Evolutionary conservation across 2,329 filamentous ascomycete species (phyloP).

Genomic region (Coleophoma cylindrospora): DNA sequence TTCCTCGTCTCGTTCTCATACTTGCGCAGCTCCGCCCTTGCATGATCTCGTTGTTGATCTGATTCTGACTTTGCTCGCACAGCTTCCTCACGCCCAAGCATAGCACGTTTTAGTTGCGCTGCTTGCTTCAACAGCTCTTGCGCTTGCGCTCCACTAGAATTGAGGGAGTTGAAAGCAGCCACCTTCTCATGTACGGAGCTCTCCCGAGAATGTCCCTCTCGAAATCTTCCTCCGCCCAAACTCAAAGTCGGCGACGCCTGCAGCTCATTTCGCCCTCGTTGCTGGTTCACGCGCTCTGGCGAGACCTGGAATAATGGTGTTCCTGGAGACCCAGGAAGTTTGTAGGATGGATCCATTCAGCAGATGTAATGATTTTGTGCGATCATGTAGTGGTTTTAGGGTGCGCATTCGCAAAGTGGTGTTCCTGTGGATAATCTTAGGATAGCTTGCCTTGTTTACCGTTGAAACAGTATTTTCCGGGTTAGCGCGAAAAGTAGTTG

Average conservation of each 20-base stretch:
- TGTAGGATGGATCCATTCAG: conserved; percentile 38
- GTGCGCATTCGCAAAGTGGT: background rate
- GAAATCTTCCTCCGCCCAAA: conserved; percentile 3
- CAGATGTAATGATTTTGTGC: background rate
- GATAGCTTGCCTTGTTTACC: no score
- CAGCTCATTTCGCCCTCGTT: conserved; percentile 19
- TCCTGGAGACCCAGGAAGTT: conserved; percentile 48
- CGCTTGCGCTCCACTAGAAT: conserved; percentile 50
- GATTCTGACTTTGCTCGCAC: conserved; percentile 22
- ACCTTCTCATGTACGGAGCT: conserved; percentile 64
- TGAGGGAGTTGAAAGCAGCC: conserved; percentile 67
- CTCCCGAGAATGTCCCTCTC: conserved; percentile 36
- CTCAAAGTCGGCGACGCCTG: conserved; percentile 6
- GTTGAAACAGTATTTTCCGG: no score
- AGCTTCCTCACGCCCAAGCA: conserved; percentile 66
- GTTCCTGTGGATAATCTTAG: background rate
- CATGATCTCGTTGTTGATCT: background rate
- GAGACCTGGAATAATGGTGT: conserved; percentile 56
- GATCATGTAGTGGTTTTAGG: background rate
- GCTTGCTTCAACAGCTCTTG: conserved; percentile 52
- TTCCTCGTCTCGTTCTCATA: conserved; percentile 55
- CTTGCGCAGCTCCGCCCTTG: conserved; percentile 55
- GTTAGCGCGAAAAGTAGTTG: no score
- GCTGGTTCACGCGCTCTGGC: conserved; percentile 58
- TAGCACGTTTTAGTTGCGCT: conserved; percentile 60